Evolutionary conservation across 164 flowering plant genomes (phyloP), one percentile per base, ranked within the genome.

Genomic region (Platanus orientalis): DNA sequence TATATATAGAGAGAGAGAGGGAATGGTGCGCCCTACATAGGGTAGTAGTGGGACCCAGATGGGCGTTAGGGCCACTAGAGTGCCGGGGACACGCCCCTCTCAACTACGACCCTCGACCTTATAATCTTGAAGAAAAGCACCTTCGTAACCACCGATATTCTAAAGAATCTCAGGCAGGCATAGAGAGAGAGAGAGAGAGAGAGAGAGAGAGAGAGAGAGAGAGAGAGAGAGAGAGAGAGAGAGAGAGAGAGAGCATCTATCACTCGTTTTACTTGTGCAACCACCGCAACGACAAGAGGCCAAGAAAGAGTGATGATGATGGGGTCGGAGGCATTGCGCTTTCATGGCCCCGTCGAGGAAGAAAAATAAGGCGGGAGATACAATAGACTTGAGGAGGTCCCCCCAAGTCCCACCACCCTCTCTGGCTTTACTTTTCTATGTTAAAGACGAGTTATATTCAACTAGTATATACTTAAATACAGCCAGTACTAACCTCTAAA

Each of bases 41-140:
- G 42, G 19, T 36, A 21, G 29, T 26, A 51, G 64, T 54, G 26
- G 6, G 42, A 1, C 42, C 42, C 13, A 6, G n/a, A 29, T 1
- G 2, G 9, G 47, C 17, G 53, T 36, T 36, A 36, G 66, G 71
- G 0, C 54, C 59, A 62, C 30, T 40, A 44, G 62, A 0, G 58
- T 58, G 77, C 62, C 58, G 84, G 65, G 78, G 81, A 71, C 65
- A 77, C 36, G 75, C 75, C 76, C 54, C 73, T 80, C 83, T 54
- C 16, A 79, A 84, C 77, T 67, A 60, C 59, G 90, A 85, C 90
- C 69, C 45, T 21, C 69, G 84, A 83, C 88, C 90, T 83, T 81
- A 83, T 75, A 77, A 81, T 81, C 83, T 76, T 42, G 25, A 25
- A 59, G 83, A 83, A 78, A 83, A 76, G 68, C 77, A 72, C 84